These are phyloP conservation scores for Ustanciosporium gigantosporum DNA, from an alignment of 1,284 basidiomycete species.

Conservation along the genomic window DNA sequence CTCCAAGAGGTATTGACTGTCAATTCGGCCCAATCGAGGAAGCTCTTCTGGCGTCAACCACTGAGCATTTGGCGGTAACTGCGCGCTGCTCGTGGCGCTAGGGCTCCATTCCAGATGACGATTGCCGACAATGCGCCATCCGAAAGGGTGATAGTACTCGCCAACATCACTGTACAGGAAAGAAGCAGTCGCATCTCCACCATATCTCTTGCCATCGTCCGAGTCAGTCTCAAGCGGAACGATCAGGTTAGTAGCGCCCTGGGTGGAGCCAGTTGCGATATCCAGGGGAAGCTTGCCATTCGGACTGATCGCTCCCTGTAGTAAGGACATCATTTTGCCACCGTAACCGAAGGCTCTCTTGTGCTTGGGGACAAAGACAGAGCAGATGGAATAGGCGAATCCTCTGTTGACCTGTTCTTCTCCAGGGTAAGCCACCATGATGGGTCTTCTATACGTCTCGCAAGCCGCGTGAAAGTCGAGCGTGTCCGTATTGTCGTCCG, in stretches of 20 bases:
- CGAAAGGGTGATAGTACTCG: constrained; percentile 66
- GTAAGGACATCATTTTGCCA: constrained; percentile 66
- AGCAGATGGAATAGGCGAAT: constrained; percentile 19
- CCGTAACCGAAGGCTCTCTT: constrained; percentile 66
- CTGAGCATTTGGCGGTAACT: constrained; percentile 4
- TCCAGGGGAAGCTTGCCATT: not conserved
- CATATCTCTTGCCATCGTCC: constrained; percentile 53
- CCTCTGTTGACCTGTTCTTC: constrained; percentile 14
- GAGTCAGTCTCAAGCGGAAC: not conserved
- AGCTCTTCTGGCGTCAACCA: constrained; percentile 17
- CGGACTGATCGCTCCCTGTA: constrained; percentile 65
- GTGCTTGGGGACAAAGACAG: constrained; percentile 65
- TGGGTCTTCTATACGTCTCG: constrained; percentile 29
- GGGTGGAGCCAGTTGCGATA: not conserved
- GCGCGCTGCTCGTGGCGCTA: not conserved
- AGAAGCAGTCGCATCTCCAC: constrained; percentile 64
- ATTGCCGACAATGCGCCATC: constrained; percentile 48
- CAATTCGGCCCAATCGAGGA: constrained; percentile 8
- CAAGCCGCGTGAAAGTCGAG: constrained; percentile 18
- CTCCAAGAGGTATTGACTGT: constrained; percentile 17
- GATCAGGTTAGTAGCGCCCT: not conserved
- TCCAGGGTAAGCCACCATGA: constrained; percentile 7
- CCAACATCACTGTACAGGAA: constrained; percentile 72
- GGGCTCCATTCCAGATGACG: constrained; percentile 29
- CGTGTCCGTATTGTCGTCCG: constrained; percentile 16